A percentile compares a stretch with the other conserved stretches of the same genome.
These are phyloP conservation scores for Tetrahymena borealis DNA, from an alignment of 73 alveolate genomes.

Conservation along the genomic window DNA sequence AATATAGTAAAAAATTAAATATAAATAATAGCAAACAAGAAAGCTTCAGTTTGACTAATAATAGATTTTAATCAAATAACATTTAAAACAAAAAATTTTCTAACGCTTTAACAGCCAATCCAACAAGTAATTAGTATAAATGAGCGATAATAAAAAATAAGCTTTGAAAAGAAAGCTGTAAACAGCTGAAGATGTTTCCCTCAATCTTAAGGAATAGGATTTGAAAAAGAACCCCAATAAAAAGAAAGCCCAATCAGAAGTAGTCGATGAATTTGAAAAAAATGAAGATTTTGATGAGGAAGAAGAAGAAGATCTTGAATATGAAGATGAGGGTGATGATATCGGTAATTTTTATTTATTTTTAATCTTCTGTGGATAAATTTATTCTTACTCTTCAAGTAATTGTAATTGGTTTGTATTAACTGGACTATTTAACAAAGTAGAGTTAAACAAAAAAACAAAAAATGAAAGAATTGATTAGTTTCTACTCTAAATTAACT, in stretches of 20 bases:
- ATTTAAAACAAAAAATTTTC: background rate
- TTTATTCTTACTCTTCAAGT: too few relatives aligned
- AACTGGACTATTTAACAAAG: too few relatives aligned
- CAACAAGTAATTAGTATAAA: background rate
- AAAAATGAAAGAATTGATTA: too few relatives aligned
- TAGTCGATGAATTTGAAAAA: conserved; percentile 32
- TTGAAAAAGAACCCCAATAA: background rate
- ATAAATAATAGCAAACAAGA: background rate
- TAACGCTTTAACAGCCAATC: background rate
- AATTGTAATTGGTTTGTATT: too few relatives aligned
- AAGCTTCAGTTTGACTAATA: background rate
- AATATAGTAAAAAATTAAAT: background rate
- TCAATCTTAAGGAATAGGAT: background rate
- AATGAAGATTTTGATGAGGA: conserved; percentile 20
- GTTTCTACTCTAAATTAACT: too few relatives aligned
- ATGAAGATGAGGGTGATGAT: conserved; percentile 8
- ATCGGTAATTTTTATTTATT: background rate
- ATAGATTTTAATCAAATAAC: background rate
- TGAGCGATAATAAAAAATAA: background rate
- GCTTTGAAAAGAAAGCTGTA: background rate
- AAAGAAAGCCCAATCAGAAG: background rate
- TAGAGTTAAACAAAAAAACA: too few relatives aligned
- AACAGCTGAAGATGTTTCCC: background rate
- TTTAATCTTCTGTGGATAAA: too few relatives aligned
- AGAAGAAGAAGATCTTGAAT: conserved; percentile 36